A percentile compares a stretch with the other conserved stretches of the same genome.
Conservation (phyloP, 106 monocot genomes). For the Dendrobium huoshanense region DNA sequence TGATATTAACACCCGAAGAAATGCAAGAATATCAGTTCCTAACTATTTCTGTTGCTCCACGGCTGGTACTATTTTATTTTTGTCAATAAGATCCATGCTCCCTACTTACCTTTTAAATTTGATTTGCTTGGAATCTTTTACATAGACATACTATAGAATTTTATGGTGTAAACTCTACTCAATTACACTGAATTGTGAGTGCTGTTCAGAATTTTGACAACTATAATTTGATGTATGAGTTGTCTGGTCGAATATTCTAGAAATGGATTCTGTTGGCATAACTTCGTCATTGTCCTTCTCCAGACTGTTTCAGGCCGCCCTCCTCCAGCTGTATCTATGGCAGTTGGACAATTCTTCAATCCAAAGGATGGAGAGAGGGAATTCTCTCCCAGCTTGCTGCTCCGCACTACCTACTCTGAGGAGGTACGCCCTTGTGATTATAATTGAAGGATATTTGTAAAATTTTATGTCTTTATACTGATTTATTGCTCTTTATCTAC, state of each 20-base stretch:
- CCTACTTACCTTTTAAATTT: background rate
- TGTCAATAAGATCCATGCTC: background rate
- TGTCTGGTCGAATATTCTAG: background rate
- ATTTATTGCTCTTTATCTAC: background rate
- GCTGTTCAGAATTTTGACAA: background rate
- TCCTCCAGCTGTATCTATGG: conserved; percentile 94
- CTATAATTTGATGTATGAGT: background rate
- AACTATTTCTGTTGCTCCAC: conserved; percentile 94
- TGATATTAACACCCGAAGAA: conserved; percentile 68
- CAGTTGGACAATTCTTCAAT: conserved; percentile 93
- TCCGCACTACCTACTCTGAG: conserved; percentile 42
- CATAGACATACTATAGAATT: background rate
- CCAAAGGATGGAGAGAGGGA: conserved; percentile 57
- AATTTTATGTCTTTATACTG: background rate
- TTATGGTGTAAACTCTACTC: background rate
- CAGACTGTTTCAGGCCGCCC: conserved; percentile 99
- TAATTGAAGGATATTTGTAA: background rate
- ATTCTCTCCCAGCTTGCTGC: conserved; percentile 42
- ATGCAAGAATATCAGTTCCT: conserved; percentile 81
- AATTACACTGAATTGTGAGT: background rate
- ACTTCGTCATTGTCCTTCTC: conserved; percentile 1
- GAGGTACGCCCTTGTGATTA: conserved; percentile 36
- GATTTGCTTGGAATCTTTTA: too few relatives aligned
- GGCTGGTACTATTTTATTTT: conserved; percentile 56
- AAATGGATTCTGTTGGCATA: background rate